A percentile compares a stretch with the other conserved stretches of the same genome.
Evolutionary conservation across 2,329 filamentous ascomycete species (phyloP).

Genomic region (Aspergillus intermedius): DNA sequence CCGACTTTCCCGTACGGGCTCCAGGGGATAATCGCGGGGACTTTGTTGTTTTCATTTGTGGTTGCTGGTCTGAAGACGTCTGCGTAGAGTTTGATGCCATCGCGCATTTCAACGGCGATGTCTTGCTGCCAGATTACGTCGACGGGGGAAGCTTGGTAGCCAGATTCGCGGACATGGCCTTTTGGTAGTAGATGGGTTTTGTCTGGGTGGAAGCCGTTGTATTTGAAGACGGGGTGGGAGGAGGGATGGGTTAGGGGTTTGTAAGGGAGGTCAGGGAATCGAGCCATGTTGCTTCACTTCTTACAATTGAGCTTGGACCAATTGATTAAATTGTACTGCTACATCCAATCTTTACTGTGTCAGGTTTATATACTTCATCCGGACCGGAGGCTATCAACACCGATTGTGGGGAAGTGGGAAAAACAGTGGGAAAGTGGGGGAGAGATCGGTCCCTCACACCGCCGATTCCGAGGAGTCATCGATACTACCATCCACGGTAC

Average conservation of each 20-base stretch:
- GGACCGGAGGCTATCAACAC: no score
- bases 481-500: no score
- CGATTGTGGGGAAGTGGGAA: no score
- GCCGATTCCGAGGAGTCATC: no score
- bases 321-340: no score
- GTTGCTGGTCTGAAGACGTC: constrained; percentile 20
- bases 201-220: constrained; percentile 5
- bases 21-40: constrained; percentile 23
- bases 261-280: background rate
- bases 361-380: no score
- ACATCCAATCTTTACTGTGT: no score
- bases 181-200: constrained; percentile 1
- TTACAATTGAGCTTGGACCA: no score
- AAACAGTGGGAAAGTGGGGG: no score
- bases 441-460: no score
- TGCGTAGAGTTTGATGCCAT: constrained; percentile 18
- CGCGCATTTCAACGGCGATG: constrained; percentile 17
- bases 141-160: constrained; percentile 1
- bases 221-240: background rate
- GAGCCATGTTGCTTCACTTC: no score
- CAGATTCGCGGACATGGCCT: constrained; percentile 5
- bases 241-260: background rate
- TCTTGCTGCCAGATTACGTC: constrained; percentile 20
- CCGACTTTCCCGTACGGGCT: constrained; percentile 23
- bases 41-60: constrained; percentile 5